Conservation (phyloP, 2,329 filamentous ascomycete species). For the Exophiala oligosperma region DNA sequence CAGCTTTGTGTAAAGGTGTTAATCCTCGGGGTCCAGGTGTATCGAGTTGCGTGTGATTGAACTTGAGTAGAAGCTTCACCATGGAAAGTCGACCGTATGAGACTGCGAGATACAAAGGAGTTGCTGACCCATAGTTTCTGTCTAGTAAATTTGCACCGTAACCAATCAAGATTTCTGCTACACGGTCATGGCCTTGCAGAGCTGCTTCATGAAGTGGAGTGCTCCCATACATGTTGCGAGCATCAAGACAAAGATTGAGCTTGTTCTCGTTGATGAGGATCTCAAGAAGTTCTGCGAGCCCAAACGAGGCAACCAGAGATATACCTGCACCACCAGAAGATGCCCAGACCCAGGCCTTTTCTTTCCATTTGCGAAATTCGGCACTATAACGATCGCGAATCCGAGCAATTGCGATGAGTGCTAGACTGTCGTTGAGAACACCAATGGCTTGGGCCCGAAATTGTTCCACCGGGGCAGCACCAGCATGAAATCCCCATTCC, state of each 20-base stretch:
- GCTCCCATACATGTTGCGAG: constrained; percentile 32
- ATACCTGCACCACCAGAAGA: constrained; percentile 25
- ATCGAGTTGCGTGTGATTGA: constrained; percentile 25
- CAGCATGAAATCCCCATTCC: constrained; percentile 27
- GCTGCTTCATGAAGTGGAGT: constrained; percentile 28
- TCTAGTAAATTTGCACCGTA: constrained; percentile 21
- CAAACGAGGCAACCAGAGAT: constrained; percentile 23
- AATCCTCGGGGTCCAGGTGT: constrained; percentile 21
- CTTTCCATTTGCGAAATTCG: constrained; percentile 18
- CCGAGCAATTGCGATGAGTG: constrained; percentile 21
- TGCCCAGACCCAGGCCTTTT: constrained; percentile 21
- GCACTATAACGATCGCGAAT: constrained; percentile 18
- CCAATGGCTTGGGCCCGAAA: constrained; percentile 20
- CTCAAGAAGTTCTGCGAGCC: constrained; percentile 22
- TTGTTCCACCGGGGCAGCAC: background rate
- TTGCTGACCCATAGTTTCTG: constrained; percentile 20
- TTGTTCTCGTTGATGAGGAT: constrained; percentile 16
- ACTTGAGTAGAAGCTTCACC: constrained; percentile 21
- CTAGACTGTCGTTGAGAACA: constrained; percentile 15
- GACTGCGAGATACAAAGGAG: constrained; percentile 27
- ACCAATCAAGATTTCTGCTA: constrained; percentile 24
- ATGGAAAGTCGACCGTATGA: constrained; percentile 20
- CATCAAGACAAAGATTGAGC: constrained; percentile 22
- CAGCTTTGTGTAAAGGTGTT: constrained; percentile 31
- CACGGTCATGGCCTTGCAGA: constrained; percentile 19